These are phyloP conservation scores for Nemania bipapillata DNA, from an alignment of 2,329 filamentous ascomycete species.

Conservation along the genomic window DNA sequence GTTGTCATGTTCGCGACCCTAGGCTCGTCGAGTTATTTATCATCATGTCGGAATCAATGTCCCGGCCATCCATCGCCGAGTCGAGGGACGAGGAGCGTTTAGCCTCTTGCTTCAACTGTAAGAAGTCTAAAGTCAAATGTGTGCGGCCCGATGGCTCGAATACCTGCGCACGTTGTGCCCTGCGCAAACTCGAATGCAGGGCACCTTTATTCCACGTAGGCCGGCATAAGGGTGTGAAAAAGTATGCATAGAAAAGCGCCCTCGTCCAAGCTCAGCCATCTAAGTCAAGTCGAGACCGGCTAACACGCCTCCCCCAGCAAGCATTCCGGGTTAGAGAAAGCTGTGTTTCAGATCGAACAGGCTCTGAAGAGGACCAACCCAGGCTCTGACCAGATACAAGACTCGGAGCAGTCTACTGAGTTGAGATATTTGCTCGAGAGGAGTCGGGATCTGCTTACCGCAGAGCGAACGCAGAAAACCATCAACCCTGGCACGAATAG, in stretches of 20 bases:
- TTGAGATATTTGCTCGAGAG: slow-evolving; percentile 63
- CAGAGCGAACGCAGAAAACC: slow-evolving; percentile 40
- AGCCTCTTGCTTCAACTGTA: slow-evolving; percentile 52
- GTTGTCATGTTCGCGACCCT: slow-evolving; percentile 32
- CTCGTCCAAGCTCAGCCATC: background rate
- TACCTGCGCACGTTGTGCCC: slow-evolving; percentile 50
- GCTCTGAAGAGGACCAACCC: slow-evolving; percentile 68
- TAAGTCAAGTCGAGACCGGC: slow-evolving; percentile 15
- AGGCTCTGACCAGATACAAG: slow-evolving; percentile 53
- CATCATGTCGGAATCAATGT: slow-evolving; percentile 44
- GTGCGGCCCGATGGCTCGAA: slow-evolving; percentile 47
- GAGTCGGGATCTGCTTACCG: slow-evolving; percentile 56
- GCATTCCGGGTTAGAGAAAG: slow-evolving; percentile 77
- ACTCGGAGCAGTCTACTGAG: slow-evolving; percentile 57
- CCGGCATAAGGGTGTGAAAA: slow-evolving; percentile 79
- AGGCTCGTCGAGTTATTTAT: slow-evolving; percentile 27
- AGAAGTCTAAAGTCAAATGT: slow-evolving; percentile 52
- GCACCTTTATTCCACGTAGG: slow-evolving; percentile 79
- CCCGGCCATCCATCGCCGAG: slow-evolving; percentile 23
- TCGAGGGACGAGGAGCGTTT: slow-evolving; percentile 48
- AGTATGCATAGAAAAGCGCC: slow-evolving; percentile 59
- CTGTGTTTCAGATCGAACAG: slow-evolving; percentile 77
- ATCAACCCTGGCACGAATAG: slow-evolving; percentile 41
- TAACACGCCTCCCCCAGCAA: slow-evolving; percentile 64
- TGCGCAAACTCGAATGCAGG: slow-evolving; percentile 65